Evolutionary conservation across 805 yeast species (phyloP).

Genomic region (Monosporozyma aquatica): DNA sequence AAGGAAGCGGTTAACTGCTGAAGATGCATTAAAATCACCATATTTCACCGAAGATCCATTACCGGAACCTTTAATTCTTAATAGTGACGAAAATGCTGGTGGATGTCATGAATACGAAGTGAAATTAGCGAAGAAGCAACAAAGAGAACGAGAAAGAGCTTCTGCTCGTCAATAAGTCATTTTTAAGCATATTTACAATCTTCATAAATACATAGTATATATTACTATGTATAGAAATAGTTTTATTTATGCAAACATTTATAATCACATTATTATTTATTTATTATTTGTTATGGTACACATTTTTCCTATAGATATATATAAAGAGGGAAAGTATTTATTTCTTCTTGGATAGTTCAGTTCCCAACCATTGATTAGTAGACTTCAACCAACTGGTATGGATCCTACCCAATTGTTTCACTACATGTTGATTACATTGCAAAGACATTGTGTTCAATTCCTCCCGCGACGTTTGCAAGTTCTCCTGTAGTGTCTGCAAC

Average conservation of each 20-base stretch:
- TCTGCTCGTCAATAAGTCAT: too few species aligned
- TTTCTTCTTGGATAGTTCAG: slow-evolving; percentile 2
- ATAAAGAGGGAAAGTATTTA: too few species aligned
- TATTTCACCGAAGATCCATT: slow-evolving; percentile 66
- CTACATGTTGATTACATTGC: slow-evolving; percentile 26
- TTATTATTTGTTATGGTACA: too few species aligned
- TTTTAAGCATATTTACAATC: too few species aligned
- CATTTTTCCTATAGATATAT: too few species aligned
- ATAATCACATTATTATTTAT: too few species aligned
- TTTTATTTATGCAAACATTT: too few species aligned
- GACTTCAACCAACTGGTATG: slow-evolving; percentile 29
- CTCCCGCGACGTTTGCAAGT: slow-evolving; percentile 19
- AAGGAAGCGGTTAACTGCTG: slow-evolving; percentile 52
- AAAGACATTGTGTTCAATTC: slow-evolving; percentile 25
- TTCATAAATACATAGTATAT: too few species aligned
- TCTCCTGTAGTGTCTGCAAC: slow-evolving; percentile 18
- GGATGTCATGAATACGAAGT: slow-evolving; percentile 95
- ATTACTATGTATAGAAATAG: too few species aligned
- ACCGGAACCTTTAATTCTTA: slow-evolving; percentile 49
- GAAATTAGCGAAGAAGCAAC: slow-evolving; percentile 57
- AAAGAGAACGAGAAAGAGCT: slow-evolving; percentile 9
- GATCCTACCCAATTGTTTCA: slow-evolving; percentile 27
- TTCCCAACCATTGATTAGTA: slow-evolving; percentile 22
- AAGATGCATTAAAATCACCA: slow-evolving; percentile 55
- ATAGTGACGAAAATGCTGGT: slow-evolving; percentile 42